Base-by-base conservation (phyloP, 2,329 filamentous ascomycete genomes). In the Chaetomiaceae sp. region DNA sequence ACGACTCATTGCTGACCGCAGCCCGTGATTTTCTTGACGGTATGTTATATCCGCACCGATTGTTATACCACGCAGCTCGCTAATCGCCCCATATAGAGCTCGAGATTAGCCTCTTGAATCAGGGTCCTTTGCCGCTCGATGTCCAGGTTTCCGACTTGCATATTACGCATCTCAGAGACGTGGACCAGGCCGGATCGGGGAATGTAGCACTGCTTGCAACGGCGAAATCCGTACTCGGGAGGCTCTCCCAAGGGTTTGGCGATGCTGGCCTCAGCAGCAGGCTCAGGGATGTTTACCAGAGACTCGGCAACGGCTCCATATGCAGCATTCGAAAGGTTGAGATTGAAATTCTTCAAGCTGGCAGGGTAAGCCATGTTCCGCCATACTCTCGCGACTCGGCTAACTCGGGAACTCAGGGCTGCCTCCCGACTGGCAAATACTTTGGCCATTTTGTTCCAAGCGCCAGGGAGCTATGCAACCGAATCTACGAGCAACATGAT, bases 21-120 rank as follows among this genome's bases (percentile, higher is more conserved):
- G 73, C 73, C 8, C 70, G 72, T 45, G 71, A 75, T 51, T 80
- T 80, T 53, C 65, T 82, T 18, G 78, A 81, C 62, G 74, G 77
- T 79, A 67, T 62, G 71, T 60, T 6, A 18, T 6, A 18, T 3
- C 14, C 23, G 4, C 2, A 5, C 2, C 27, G 1, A 16, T 16
- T 23, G 18, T 18, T 6, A 2, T 20, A 0, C 27, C 0, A 10
- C 14, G 30, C 33, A 33, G 20, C 25, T 33, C 9, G 13, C 54
- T 56, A 20, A 53, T n/a, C 16, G 11, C 21, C n/a, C 14, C n/a
- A n/a, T 48, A 1, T 48, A 79, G 77, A 78, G 47, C 64, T 81
- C 27, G 78, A 81, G 61, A 69, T 68, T 30, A 69, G 70, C 4
- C 57, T 80, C 8, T 63, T 67, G 8, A 61, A 61, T n/a, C 61